Evolutionary conservation across 176 grass and related monocot genomes (phyloP), one percentile per base, ranked within the genome.

Genomic region (Coix lacrymajobi): DNA sequence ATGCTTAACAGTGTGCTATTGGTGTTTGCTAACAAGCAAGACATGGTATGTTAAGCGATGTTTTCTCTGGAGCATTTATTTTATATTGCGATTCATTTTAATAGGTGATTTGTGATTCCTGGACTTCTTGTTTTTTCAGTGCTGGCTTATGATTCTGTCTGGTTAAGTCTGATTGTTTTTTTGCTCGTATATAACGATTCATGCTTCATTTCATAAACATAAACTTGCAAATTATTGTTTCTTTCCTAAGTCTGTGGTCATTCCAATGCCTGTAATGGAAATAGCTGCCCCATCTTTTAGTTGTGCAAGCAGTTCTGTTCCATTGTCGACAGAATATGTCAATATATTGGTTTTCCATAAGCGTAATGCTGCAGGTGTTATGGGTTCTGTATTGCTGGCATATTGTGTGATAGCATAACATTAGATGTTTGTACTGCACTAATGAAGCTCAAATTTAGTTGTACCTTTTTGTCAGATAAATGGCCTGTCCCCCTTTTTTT

Each of bases 1-100:
- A 97, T 97, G 94, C 89, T 97, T 60, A 92, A 91, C 89, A 92
- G 90, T 76, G 66, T 92, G 12, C 20, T 96, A 58, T 75, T 96
- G 83, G 90, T 96, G 71, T 92, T 94, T 90, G 91, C 94, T 51
- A 97, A 97, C 91, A 94, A 97, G 79, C 94, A 97, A 86, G 93
- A 96, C 52, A 92, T 96, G 93, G 93, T 96, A 92, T 69, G 89
- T n/a, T 71, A 56, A 49, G 11, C 28, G 48, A 58, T 60, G 16
- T 43, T 48, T 57, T 74, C 30, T 64, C 1, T 69, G 7, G n/a
- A 68, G 22, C 43, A 8, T 77, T 45, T 60, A 69, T 69, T 86
- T 54, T 33, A 19, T 76, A 73, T 62, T 11, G 32, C 45, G 71
- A 54, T 33, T 84, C 31, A 17, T 76, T 65, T 64, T 33, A 8